These are phyloP conservation scores for Pseudogymnoascus sp. DNA, from an alignment of 2,329 filamentous ascomycete genomes.

Conservation along the genomic window DNA sequence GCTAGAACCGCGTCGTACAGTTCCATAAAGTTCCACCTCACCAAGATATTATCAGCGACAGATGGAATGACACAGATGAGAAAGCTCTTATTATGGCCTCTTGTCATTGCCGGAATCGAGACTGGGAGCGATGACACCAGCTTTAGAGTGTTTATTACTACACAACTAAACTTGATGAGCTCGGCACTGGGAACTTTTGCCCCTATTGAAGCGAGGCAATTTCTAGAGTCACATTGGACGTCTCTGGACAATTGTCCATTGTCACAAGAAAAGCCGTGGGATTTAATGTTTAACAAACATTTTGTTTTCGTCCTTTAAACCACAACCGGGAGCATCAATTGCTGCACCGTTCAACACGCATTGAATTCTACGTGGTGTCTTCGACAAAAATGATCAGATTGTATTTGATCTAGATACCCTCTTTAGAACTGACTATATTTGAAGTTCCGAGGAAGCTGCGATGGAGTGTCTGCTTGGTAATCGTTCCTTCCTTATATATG, in stretches of 20 bases:
- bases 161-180: not conserved
- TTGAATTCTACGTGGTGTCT: not conserved
- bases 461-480: too few species aligned
- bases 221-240: not conserved
- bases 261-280: not conserved
- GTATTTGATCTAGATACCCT: not conserved
- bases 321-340: not conserved
- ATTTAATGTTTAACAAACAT: not conserved
- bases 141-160: not conserved
- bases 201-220: not conserved
- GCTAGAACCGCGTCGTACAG: not conserved
- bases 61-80: not conserved
- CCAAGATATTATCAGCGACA: not conserved
- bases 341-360: not conserved
- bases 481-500: too few species aligned
- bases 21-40: not conserved
- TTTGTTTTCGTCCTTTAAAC: not conserved
- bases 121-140: not conserved
- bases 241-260: not conserved
- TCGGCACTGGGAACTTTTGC: not conserved
- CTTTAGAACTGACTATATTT: not conserved
- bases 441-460: too few species aligned
- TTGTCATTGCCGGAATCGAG: not conserved
- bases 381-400: not conserved
- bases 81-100: conserved; percentile 3